Evolutionary conservation across 352 stramenopile species (phyloP), one percentile per base, ranked within the genome.

Genomic region (Phytophthora quininea): DNA sequence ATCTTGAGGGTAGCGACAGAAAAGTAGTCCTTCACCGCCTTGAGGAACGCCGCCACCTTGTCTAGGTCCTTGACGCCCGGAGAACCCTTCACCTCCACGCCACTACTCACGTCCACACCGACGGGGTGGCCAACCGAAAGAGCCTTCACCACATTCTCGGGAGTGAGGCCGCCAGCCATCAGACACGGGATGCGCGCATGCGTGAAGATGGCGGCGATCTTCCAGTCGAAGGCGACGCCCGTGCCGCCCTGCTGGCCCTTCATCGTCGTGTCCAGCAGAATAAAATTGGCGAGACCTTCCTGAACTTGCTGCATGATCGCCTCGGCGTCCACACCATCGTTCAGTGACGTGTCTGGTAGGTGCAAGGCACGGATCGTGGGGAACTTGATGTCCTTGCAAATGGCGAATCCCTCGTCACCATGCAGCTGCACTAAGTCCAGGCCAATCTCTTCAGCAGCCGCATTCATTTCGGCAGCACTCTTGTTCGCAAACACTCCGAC

Each of bases 361-460:
- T 98, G 92, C 55, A 97, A 81, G 7, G 99, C 96, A 30, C 95
- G 88, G 51, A 99, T 93, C 3, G 90, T 97, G 12, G 97, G 97
- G 19, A 97, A 88, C 35, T 77, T 79, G 47, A 96, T 83, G 45
- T 95, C 89, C 8, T 79, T 80, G 54, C 82, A 95, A 46, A 97
- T 86, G 52, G 88, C 77, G 67, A 96, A 97, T 55, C 93, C 93
- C 76, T 99, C 98, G 58, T 97, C 86, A 30, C 97, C 97, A 66
- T 99, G 98, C 47, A 99, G 84, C 82, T 99, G 98, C 2, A 99
- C 93, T 37, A 99, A 80, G 73, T 99, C 98, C 30, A 99, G 70
- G 1, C 97, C 97, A 48, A 96, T 93, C 12, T 93, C 75, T 27
- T 88, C 71, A 1, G 94, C 91, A 62, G 98, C 85, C 54, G 84